These are phyloP conservation scores for Hymenoscyphus infarciens DNA, from an alignment of 2,329 filamentous ascomycete genomes.

Conservation along the genomic window DNA sequence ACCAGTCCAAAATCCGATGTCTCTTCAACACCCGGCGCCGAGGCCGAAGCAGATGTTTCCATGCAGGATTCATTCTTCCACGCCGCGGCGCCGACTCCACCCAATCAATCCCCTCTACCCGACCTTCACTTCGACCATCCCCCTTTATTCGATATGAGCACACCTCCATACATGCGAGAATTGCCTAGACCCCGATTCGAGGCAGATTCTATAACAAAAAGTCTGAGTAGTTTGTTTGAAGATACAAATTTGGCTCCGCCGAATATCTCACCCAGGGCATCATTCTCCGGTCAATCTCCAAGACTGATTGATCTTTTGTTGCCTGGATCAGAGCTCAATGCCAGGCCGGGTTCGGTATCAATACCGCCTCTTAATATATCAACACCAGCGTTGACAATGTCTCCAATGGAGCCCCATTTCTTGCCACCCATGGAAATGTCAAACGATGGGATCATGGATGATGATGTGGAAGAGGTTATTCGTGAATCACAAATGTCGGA, in stretches of 20 bases:
- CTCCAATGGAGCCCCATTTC: conserved; percentile 28
- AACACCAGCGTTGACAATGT: conserved; percentile 19
- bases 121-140: conserved; percentile 29
- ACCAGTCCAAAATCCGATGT: conserved; percentile 24
- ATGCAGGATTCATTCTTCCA: conserved; percentile 34
- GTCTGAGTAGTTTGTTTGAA: conserved; percentile 37
- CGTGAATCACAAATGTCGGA: conserved; percentile 35
- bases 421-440: conserved; percentile 21
- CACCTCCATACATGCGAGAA: conserved; percentile 31
- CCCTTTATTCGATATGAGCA: conserved; percentile 34
- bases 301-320: conserved; percentile 45
- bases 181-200: conserved; percentile 31
- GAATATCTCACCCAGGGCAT: conserved; percentile 35
- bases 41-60: conserved; percentile 26
- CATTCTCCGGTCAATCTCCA: conserved; percentile 44
- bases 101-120: conserved; percentile 18
- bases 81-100: conserved; percentile 28
- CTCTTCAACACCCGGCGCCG: conserved; percentile 26
- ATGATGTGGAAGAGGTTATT: conserved; percentile 54
- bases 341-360: conserved; percentile 29
- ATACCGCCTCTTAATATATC: conserved; percentile 26
- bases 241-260: conserved; percentile 33
- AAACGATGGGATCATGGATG: conserved; percentile 37
- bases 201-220: conserved; percentile 37
- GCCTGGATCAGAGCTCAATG: conserved; percentile 46